These are phyloP conservation scores for Dichotomopilus funicola DNA, from an alignment of 2,329 filamentous ascomycete species.

Conservation along the genomic window DNA sequence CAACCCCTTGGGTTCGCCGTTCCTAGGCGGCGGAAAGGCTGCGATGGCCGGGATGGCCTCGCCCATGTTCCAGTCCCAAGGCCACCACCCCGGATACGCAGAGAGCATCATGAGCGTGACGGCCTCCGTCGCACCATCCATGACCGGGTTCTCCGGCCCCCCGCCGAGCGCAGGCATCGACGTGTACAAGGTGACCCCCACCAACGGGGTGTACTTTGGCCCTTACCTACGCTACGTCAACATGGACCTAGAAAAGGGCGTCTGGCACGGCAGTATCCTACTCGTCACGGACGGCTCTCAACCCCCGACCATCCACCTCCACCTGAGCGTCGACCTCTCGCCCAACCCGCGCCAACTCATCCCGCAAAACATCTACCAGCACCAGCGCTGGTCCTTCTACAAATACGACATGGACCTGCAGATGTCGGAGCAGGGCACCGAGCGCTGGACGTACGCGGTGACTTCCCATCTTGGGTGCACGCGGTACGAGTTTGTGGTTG, in stretches of 20 bases:
- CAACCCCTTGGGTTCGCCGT: slow-evolving; percentile 64
- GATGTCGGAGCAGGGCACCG: slow-evolving; percentile 76
- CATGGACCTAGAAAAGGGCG: slow-evolving; percentile 86
- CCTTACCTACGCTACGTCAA: slow-evolving; percentile 94
- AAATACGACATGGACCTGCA: slow-evolving; percentile 85
- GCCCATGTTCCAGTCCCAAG: slow-evolving; percentile 75
- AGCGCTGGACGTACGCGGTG: slow-evolving; percentile 95
- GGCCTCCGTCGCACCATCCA: slow-evolving; percentile 63
- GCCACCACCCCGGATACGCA: slow-evolving; percentile 66
- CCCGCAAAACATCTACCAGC: slow-evolving; percentile 73
- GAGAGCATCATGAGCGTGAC: slow-evolving; percentile 81
- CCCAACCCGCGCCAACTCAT: slow-evolving; percentile 86
- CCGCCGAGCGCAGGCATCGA: slow-evolving; percentile 84
- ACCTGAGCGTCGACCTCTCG: slow-evolving; percentile 82
- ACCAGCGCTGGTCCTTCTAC: slow-evolving; percentile 94
- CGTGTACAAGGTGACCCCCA: slow-evolving; percentile 87
- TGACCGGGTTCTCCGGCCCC: slow-evolving; percentile 81
- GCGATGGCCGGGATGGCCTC: slow-evolving; percentile 68
- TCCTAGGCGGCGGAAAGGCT: slow-evolving; percentile 57
- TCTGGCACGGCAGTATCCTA: slow-evolving; percentile 91
- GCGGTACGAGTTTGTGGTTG: slow-evolving; percentile 95
- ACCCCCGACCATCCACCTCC: slow-evolving; percentile 92
- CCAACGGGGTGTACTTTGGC: slow-evolving; percentile 96
- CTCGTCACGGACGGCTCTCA: slow-evolving; percentile 86
- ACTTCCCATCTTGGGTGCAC: slow-evolving; percentile 96